Conservation (phyloP, 2,329 filamentous ascomycete genomes). For the Podosphaera fusca region DNA sequence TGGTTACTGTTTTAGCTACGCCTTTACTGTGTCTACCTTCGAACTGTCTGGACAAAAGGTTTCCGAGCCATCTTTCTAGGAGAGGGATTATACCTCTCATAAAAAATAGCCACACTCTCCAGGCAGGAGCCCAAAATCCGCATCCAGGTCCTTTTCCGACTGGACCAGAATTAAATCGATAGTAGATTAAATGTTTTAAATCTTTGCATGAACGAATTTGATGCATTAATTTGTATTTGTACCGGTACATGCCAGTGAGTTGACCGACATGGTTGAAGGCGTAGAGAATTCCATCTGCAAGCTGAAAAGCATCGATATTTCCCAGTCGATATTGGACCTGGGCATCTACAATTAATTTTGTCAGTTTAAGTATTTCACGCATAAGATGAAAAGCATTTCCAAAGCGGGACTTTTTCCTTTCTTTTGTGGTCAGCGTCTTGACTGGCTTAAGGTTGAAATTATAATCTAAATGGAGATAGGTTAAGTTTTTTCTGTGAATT, state of each 20-base stretch:
- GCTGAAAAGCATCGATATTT: constrained; percentile 96
- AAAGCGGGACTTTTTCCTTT: constrained; percentile 97
- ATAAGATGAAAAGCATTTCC: constrained; percentile 98
- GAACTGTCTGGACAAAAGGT: constrained; percentile 87
- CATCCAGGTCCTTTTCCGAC: constrained; percentile 95
- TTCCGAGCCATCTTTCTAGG: constrained; percentile 90
- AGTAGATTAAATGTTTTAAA: constrained; percentile 96
- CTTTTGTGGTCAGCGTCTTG: constrained; percentile 94
- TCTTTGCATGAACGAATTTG: constrained; percentile 98
- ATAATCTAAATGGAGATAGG: constrained; percentile 94
- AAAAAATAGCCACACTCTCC: constrained; percentile 98
- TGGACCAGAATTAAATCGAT: constrained; percentile 89
- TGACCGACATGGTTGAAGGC: constrained; percentile 98
- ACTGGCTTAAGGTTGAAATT: constrained; percentile 99
- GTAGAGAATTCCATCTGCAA: constrained; percentile 95
- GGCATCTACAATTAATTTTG: constrained; percentile 93
- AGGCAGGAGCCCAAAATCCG: constrained; percentile 96
- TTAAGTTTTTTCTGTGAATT: constrained; percentile 95
- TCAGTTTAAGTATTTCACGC: constrained; percentile 87
- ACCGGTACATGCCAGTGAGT: constrained; percentile 96
- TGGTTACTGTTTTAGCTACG: constrained; percentile 95
- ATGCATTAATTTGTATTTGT: constrained; percentile 99
- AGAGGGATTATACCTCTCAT: constrained; percentile 96
- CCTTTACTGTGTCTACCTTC: constrained; percentile 97
- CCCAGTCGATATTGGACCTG: constrained; percentile 94